Base-by-base conservation (phyloP, 163 green algal genomes). In the Chlorella variabilis region DNA sequence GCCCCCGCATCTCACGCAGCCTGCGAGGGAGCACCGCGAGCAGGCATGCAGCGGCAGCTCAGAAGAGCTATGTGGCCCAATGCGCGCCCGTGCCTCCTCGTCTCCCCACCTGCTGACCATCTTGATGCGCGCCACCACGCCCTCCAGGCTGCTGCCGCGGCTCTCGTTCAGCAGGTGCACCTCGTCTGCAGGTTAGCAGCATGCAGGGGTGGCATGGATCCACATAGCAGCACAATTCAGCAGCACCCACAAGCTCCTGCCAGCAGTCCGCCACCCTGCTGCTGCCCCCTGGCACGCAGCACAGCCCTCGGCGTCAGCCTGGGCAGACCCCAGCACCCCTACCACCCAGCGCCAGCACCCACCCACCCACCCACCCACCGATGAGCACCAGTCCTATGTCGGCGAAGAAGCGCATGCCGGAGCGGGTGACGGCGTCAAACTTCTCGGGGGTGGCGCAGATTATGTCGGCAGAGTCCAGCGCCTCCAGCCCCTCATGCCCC, bases 381-480 rank as follows among this genome's bases (percentile, higher is more conserved):
- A 98, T 92, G 7, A 97, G 85, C 41, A 97, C 84, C 48, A 98
- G 82, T 0, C 71, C 81, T n/a, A 97, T 91, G 89, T 92, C 89
- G 33, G 81, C 76, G 59, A 96, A 94, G 80, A 96, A 95, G 29
- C 71, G 63, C 83, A 95, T 91, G 25, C 92, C 91, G 20, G 90
- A 89, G 4, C 93, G 70, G 29, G 85, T 96, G 17, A 91, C 66
- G 31, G 90, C 71, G 71, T 93, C 90, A 88, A 98, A 96, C 85
- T 98, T 98, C 80, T 99, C 96, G 25, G 95, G 95, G 21, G 96
- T 99, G 23, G 91, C 93, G 85, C 93, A 95, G 62, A 98, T 96
- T 77, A 98, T 91, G 89, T 98, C 93, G 8, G 95, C 92, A 21
- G 59, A 25, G 31, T 95, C 87, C 17, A 98, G 78, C 7, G 90